Base-by-base conservation (phyloP, 2,329 filamentous ascomycete genomes). In the Didymella exigua region DNA sequence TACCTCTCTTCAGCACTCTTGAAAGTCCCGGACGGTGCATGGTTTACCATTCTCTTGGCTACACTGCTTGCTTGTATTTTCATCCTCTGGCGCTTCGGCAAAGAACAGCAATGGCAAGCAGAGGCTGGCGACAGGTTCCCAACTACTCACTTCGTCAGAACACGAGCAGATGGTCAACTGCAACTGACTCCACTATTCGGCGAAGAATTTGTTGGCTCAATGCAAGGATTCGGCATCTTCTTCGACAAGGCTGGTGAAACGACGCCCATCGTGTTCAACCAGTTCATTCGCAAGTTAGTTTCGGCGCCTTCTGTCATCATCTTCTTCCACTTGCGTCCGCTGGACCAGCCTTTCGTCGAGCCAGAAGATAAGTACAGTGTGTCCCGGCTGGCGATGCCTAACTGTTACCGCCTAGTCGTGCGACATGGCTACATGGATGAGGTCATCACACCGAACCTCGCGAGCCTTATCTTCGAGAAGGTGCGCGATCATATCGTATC, bases 11-110 rank as follows among this genome's bases (percentile, higher is more conserved):
- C 89, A 0, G 84, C 88, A 0, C 77, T 92, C 0, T 86, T 80
- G 48, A 93, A 93, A 68, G 86, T 93, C 0, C 89, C 89, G 0
- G 81, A 86, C 7, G 90, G 89, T 2, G 90, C 88, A 2, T 93
- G 90, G 90, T 90, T 93, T 68, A 92, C 89, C 0, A 76, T 92
- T 1, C 78, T 85, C 0, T 78, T 93, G 4, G 81, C 88, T 0
- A 78, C 79, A 4, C 76, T 89, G 8, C 80, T 93, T 1, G 82
- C 86, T 0, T 77, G 75, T 42, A 73, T 91, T 33, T 89, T 93
- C 67, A 79, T 91, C 3, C 81, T 92, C 9, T 93, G 89, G 89
- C 84, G 89, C 26, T 93, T 86, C 63, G 90, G 89, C 10, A 92
- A 93, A 70, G 89, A 91, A 68, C 82, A 85, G 58, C 89, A 93